Base-by-base conservation (phyloP, 192 early-diverging fungal species). In the Phycomyces nitens region DNA sequence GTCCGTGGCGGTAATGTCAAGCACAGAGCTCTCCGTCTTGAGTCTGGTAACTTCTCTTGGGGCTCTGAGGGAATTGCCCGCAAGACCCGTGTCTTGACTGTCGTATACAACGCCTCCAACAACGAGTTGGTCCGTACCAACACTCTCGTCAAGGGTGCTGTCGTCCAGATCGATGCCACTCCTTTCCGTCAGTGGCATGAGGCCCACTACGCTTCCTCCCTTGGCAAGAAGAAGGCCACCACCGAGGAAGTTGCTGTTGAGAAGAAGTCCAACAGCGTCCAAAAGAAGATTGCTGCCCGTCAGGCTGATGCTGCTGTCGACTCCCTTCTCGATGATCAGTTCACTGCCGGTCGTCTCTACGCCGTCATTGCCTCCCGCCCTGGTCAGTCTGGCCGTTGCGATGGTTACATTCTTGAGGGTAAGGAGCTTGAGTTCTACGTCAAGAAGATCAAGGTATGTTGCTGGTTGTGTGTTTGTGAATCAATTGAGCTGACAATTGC, bases 131-230 rank as follows among this genome's bases (percentile, higher is more conserved):
- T 99, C 83, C 94, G 97, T 78, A 99, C 97, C 86, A 95, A 95
- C 88, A 99, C 97, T 58, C 85, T 99, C 52, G 97, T 99, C 53
- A 99, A 99, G 92, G 93, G 94, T 70, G 87, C 90, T 65, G 92
- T 99, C 63, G 87, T 99, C 59, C 94, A 99, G 79, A 90, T 99
- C 69, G 97, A 99, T 83, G 97, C 95, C 64, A 93, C 94, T 62
- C 97, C 97, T 56, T 99, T 98, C 94, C 90, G 95, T 72, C 95
- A 99, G 80, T 99, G 95, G 95, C 98, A 93, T 82, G 97, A 99
- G 86, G 80, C 90, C 70, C 94, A 97, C 88, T 99, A 98, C 78
- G 97, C 90, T 70, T 69, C 83, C 74, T 77, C 86, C 64, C 78
- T 98, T 53, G 94, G 96, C 83, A 89, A 90, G 74, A 91, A 89